Conservation (phyloP, 148 eudicot species). For the Vaccinium darrowii region DNA sequence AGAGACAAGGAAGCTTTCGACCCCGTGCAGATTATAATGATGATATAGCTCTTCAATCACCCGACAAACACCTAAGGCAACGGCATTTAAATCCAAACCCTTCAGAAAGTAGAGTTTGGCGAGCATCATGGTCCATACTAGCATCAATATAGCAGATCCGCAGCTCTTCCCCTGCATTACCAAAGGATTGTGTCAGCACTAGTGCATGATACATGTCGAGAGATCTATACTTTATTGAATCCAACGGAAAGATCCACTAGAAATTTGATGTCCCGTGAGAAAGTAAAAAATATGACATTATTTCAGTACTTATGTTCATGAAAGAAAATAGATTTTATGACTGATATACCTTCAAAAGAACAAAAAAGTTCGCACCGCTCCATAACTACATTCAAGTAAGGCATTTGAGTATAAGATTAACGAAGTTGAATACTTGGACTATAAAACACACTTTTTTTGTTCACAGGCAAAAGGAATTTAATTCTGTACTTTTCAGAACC, state of each 20-base stretch:
- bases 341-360: background rate
- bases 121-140: conserved; percentile 76
- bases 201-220: background rate
- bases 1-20: background rate
- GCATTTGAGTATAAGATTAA: background rate
- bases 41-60: conserved; percentile 34
- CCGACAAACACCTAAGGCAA: conserved; percentile 68
- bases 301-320: background rate
- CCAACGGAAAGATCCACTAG: background rate
- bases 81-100: conserved; percentile 85
- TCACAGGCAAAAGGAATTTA: background rate
- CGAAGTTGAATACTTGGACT: background rate
- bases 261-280: background rate
- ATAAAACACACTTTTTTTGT: background rate
- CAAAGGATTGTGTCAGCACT: background rate
- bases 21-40: background rate
- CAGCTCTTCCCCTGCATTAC: conserved; percentile 75
- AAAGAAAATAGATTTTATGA: background rate
- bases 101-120: conserved; percentile 52
- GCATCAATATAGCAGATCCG: conserved; percentile 96
- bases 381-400: background rate
- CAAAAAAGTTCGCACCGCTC: background rate
- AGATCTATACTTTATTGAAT: background rate
- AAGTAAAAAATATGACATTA: background rate
- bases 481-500: background rate